Conservation (phyloP, 805 yeast species). For the Clavispora asparagi region DNA sequence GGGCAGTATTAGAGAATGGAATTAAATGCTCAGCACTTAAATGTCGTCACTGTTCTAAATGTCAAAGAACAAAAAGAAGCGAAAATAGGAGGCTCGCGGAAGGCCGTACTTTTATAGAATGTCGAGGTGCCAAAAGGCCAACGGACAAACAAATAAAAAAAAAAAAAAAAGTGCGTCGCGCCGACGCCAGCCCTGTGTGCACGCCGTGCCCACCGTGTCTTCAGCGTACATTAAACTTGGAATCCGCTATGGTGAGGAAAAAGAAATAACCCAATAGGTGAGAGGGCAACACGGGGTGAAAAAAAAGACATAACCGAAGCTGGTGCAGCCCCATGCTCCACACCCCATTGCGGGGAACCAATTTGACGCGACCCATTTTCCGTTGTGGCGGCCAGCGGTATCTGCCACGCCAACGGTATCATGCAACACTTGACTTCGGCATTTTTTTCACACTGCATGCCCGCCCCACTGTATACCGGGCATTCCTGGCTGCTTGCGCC, state of each 20-base stretch:
- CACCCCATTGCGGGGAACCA: background rate
- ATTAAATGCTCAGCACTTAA: conserved; percentile 1
- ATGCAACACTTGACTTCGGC: background rate
- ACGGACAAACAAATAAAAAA: background rate
- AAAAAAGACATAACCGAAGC: no score
- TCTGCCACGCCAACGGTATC: background rate
- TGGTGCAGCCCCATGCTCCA: no score
- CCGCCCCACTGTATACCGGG: background rate
- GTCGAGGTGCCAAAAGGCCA: background rate
- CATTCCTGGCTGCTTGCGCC: background rate
- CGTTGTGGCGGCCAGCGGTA: background rate
- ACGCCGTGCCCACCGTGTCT: background rate
- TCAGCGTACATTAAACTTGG: background rate
- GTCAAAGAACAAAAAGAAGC: conserved; percentile 8
- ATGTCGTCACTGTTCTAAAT: background rate
- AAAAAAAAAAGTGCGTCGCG: conserved; percentile 2
- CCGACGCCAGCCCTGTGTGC: conserved; percentile 1
- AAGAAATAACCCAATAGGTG: no score
- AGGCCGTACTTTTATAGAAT: conserved; percentile 2
- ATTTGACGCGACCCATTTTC: background rate
- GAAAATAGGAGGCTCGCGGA: conserved; percentile 1
- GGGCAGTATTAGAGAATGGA: background rate
- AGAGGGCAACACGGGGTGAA: no score
- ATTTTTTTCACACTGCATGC: background rate
- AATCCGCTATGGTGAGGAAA: no score